Conservation (phyloP, 257 asterid species). For the Solanum dulcamara region DNA sequence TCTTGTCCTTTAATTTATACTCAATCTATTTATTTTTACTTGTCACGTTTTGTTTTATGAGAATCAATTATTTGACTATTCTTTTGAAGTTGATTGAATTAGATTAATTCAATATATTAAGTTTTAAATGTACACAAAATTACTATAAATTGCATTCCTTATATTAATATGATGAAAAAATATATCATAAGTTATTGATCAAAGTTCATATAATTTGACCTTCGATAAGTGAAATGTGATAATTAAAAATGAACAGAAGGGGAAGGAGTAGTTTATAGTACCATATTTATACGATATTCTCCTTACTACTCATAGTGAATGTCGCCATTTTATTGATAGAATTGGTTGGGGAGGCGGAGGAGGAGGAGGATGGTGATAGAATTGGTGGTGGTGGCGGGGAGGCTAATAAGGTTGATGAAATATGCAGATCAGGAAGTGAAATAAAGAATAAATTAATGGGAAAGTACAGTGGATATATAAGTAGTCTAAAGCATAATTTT, state of each 20-base stretch:
- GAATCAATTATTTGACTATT: accelerated
- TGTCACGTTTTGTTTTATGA: not conserved
- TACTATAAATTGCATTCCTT: no score
- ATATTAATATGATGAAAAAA: no score
- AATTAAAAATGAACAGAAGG: no score
- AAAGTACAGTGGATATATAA: slow-evolving; percentile 6
- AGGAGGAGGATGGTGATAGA: not conserved
- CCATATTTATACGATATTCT: no score
- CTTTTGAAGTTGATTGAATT: not conserved
- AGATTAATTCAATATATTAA: not conserved
- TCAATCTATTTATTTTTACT: no score
- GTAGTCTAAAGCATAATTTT: slow-evolving; percentile 2
- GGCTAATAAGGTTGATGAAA: not conserved
- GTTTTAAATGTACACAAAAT: not conserved
- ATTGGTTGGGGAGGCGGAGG: not conserved
- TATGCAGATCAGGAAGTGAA: not conserved
- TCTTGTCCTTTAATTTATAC: not conserved
- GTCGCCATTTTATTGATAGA: no score
- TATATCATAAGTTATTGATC: no score
- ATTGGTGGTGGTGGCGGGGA: not conserved
- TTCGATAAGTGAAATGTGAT: no score
- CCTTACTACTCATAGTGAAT: no score
- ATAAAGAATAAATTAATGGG: not conserved
- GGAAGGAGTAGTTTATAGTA: no score
- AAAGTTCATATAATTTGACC: no score